These are phyloP conservation scores for Globisporangium canariense DNA, from an alignment of 352 stramenopile species.

Conservation along the genomic window DNA sequence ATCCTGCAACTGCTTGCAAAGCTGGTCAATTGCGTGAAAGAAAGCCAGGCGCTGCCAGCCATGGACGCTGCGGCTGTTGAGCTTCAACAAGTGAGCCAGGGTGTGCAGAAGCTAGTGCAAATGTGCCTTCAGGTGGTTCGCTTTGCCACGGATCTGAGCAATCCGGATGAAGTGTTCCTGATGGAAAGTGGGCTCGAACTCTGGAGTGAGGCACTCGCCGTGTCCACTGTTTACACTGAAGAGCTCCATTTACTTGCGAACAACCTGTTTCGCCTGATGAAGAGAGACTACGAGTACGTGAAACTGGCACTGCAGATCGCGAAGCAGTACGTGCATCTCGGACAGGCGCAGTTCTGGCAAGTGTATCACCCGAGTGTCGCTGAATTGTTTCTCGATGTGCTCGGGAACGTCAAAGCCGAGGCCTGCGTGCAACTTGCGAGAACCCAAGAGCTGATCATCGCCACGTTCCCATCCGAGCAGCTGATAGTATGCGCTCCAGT, in stretches of 20 bases:
- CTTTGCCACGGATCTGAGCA: conserved; percentile 70
- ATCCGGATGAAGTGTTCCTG: conserved; percentile 81
- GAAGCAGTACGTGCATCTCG: conserved; percentile 61
- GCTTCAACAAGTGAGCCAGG: conserved; percentile 5
- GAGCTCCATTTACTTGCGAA: conserved; percentile 64
- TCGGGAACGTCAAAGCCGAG: conserved; percentile 73
- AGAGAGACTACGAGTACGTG: conserved; percentile 81
- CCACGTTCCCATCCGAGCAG: conserved; percentile 35
- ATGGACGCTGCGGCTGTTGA: background rate
- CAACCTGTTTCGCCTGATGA: conserved; percentile 61
- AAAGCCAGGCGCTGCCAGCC: conserved; percentile 19
- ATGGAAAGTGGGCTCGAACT: conserved; percentile 82
- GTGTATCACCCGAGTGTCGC: conserved; percentile 46
- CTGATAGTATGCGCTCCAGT: conserved; percentile 29
- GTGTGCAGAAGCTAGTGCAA: conserved; percentile 41
- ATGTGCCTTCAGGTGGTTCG: conserved; percentile 74
- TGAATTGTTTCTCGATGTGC: conserved; percentile 36
- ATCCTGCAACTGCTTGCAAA: conserved; percentile 76
- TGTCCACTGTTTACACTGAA: conserved; percentile 54
- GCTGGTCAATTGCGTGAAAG: conserved; percentile 56
- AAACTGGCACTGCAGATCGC: conserved; percentile 51
- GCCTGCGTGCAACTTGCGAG: conserved; percentile 54
- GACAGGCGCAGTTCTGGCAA: conserved; percentile 62
- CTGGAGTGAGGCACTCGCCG: conserved; percentile 55
- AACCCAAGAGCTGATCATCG: conserved; percentile 40